A percentile compares a stretch with the other conserved stretches of the same genome.
Evolutionary conservation across 1,284 basidiomycete species (phyloP).

Genomic region (Taiwanofungus camphoratus): DNA sequence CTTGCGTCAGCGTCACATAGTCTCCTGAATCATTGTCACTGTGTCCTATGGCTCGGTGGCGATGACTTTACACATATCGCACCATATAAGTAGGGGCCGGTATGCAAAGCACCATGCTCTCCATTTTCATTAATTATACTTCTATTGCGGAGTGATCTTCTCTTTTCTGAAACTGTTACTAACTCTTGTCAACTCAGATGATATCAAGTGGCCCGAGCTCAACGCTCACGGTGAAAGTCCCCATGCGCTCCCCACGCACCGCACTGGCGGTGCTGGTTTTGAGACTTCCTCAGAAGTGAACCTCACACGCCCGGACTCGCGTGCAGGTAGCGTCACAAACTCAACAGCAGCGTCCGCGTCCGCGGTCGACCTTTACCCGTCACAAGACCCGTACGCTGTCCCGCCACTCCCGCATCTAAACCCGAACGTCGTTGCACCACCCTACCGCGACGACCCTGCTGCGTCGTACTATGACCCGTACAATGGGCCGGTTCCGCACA

Average conservation of each 20-base stretch:
- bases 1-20: too few relatives aligned
- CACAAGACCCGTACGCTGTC: conserved; percentile 68
- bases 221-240: conserved; percentile 52
- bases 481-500: conserved; percentile 61
- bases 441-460: conserved; percentile 67
- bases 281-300: conserved; percentile 55
- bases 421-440: conserved; percentile 46
- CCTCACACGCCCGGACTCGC: conserved; percentile 42
- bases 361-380: conserved; percentile 36
- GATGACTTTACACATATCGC: background rate
- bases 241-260: conserved; percentile 53
- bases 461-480: conserved; percentile 67
- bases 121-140: too few relatives aligned
- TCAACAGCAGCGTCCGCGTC: conserved; percentile 47
- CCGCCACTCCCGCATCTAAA: conserved; percentile 80
- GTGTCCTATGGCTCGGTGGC: background rate
- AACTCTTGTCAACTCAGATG: too few relatives aligned
- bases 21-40: too few relatives aligned
- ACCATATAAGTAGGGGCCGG: too few relatives aligned
- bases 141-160: too few relatives aligned
- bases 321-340: conserved; percentile 33
- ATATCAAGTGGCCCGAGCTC: conserved; percentile 84
- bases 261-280: conserved; percentile 59
- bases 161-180: too few relatives aligned
- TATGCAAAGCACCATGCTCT: too few relatives aligned